These are phyloP conservation scores for Ilyonectria mors-panacis DNA, from an alignment of 2,329 filamentous ascomycete species.

Conservation along the genomic window DNA sequence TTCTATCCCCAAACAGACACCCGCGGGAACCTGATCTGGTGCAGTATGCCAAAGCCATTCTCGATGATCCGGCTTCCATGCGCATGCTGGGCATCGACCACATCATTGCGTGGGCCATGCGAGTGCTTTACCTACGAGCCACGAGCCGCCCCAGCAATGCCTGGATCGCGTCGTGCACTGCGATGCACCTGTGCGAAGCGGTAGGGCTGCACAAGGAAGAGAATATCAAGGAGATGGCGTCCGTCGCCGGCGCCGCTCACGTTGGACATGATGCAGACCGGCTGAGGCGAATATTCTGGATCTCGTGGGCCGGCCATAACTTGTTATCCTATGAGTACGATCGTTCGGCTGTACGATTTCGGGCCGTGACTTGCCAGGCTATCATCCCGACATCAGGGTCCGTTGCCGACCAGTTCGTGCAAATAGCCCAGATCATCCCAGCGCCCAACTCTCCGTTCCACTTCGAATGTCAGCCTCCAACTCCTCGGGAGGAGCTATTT, in stretches of 20 bases:
- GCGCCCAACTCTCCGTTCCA: slow-evolving; percentile 39
- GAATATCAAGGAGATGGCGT: slow-evolving; percentile 41
- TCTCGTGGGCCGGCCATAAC: slow-evolving; percentile 39
- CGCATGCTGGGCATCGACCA: slow-evolving; percentile 37
- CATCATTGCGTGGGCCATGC: slow-evolving; percentile 39
- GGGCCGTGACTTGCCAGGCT: slow-evolving; percentile 36
- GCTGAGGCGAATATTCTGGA: slow-evolving; percentile 43
- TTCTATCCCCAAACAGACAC: slow-evolving; percentile 37
- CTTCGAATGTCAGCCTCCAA: slow-evolving; percentile 29
- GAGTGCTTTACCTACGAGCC: slow-evolving; percentile 40
- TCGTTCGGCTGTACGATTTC: slow-evolving; percentile 39
- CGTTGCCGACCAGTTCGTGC: slow-evolving; percentile 41
- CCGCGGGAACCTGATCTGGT: slow-evolving; percentile 39
- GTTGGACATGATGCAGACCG: slow-evolving; percentile 37
- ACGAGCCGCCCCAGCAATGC: slow-evolving; percentile 42
- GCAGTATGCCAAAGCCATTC: slow-evolving; percentile 40
- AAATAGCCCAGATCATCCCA: slow-evolving; percentile 39
- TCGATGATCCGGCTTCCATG: slow-evolving; percentile 44
- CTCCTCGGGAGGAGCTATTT: slow-evolving; percentile 35
- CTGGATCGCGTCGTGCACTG: slow-evolving; percentile 44
- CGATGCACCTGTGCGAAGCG: slow-evolving; percentile 42
- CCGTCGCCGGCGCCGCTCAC: slow-evolving; percentile 28
- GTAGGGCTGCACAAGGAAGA: slow-evolving; percentile 42
- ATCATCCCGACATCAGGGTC: slow-evolving; percentile 33
- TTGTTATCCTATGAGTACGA: slow-evolving; percentile 43